Base-by-base conservation (phyloP, 1,139 yeast genomes). In the Blastobotrys illinoisensis region DNA sequence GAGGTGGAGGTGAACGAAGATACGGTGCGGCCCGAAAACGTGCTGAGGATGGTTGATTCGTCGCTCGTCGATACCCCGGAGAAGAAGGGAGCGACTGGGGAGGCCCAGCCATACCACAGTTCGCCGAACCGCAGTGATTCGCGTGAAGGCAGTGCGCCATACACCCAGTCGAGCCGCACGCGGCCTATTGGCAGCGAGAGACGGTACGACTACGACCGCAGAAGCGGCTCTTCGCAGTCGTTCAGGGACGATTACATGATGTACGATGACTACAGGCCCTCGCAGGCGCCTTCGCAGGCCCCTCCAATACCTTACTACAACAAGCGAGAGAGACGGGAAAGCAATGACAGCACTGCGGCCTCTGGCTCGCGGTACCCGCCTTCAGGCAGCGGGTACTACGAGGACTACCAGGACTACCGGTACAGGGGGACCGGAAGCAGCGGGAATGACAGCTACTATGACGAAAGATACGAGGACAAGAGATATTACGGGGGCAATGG, bases 1-100 rank as follows among this genome's bases (percentile, higher is more conserved):
- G 68, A 62, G 47, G 61, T 61, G 1, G 69, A 65, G 44, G 59
- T 58, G 23, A 62, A 63, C 47, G 67, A 67, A 16, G 64, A 67
- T 43, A 67, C 67, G 5, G 69, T 69, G 16, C 58, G 59, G 48
- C 69, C 75, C 9, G 74, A 71, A 56, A 67, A 70, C 28, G 71
- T 73, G 23, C 59, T 73, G 54, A 60, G 76, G 51, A 70, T 73
- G 73, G 74, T 73, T 7, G 77, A 73, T 54, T 65, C 67, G 7
- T 70, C 75, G 18, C 60, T 73, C 16, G 71, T 73, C 7, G 72
- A 70, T 48, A 70, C 72, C 19, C 73, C 75, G 0, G 71, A 66
- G 48, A 58, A 54, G n/a, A 44, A 48, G 20, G 48, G 51, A 47
- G 13, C 7, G 56, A 52, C 16, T 53, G 32, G 6, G 23, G 23